These are phyloP conservation scores for Castanopsis chinensis DNA, from an alignment of 306 rosid genomes.

Conservation along the genomic window DNA sequence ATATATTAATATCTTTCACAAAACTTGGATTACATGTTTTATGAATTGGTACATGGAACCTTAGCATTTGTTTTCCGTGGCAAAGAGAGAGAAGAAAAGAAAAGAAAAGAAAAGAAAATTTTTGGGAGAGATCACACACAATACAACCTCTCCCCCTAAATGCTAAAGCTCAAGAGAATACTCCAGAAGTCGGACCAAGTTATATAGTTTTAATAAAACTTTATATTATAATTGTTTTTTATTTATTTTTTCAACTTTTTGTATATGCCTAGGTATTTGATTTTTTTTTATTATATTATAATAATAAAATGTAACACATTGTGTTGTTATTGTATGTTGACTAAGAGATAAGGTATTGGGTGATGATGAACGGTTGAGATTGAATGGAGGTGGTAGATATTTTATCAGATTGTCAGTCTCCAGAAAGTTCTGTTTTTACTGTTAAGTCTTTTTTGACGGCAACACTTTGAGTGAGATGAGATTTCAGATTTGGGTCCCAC, in stretches of 20 bases:
- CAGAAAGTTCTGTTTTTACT: slow-evolving; percentile 72
- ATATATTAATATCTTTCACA: not conserved
- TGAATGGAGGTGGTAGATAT: slow-evolving; percentile 48
- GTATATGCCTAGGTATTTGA: not conserved
- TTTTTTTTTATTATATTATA: not conserved
- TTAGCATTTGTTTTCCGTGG: slow-evolving; percentile 28
- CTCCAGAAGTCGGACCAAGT: slow-evolving; percentile 48
- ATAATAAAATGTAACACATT: not conserved
- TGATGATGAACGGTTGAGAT: slow-evolving; percentile 64
- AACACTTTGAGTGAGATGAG: not conserved
- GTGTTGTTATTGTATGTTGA: not conserved
- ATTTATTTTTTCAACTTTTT: too few relatives aligned
- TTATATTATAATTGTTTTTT: not conserved
- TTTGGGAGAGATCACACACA: not conserved
- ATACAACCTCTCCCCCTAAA: not conserved
- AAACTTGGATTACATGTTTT: slow-evolving; percentile 31
- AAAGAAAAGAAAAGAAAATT: not conserved
- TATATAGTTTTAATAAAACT: slow-evolving; percentile 31
- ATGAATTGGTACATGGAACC: slow-evolving; percentile 32
- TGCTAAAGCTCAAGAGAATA: slow-evolving; percentile 37
- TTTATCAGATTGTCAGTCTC: slow-evolving; percentile 46
- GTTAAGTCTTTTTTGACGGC: slow-evolving; percentile 24
- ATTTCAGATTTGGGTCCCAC: slow-evolving; percentile 8
- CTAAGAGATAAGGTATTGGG: not conserved
- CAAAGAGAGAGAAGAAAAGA: slow-evolving; percentile 6